These are phyloP conservation scores for Cutaneotrichosporon dermatis DNA, from an alignment of 1,284 basidiomycete species.

Conservation along the genomic window DNA sequence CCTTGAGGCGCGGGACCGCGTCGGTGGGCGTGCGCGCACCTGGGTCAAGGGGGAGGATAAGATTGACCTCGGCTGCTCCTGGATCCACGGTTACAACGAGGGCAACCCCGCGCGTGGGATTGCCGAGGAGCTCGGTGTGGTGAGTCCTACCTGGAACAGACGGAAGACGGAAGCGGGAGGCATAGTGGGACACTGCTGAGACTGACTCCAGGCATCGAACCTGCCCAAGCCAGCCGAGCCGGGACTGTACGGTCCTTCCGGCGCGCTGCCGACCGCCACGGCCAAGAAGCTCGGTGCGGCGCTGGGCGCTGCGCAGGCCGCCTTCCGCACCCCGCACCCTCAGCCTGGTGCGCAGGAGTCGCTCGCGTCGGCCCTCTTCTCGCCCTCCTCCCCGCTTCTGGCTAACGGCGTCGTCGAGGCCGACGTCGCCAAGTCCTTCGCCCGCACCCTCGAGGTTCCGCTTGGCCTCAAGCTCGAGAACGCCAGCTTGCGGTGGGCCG, in stretches of 20 bases:
- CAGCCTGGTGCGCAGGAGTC: slow-evolving; percentile 25
- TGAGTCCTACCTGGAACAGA: slow-evolving; percentile 19
- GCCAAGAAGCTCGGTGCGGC: slow-evolving; percentile 27
- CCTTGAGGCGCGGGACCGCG: slow-evolving; percentile 52
- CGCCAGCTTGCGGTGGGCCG: slow-evolving; percentile 45
- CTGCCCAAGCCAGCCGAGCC: slow-evolving; percentile 40
- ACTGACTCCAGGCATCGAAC: slow-evolving; percentile 25
- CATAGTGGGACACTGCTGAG: no score
- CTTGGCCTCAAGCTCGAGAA: slow-evolving; percentile 51
- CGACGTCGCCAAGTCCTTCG: slow-evolving; percentile 32
- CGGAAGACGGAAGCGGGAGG: no score
- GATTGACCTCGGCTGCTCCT: slow-evolving; percentile 53
- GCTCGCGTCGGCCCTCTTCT: slow-evolving; percentile 46
- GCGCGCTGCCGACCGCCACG: slow-evolving; percentile 24
- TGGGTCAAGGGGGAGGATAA: slow-evolving; percentile 33
- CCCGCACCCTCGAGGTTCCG: slow-evolving; percentile 51
- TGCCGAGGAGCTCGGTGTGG: slow-evolving; percentile 47
- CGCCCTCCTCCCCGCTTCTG: slow-evolving; percentile 36
- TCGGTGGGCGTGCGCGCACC: slow-evolving; percentile 53
- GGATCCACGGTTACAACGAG: slow-evolving; percentile 53
- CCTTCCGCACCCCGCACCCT: slow-evolving; percentile 36
- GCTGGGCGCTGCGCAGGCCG: slow-evolving; percentile 35
- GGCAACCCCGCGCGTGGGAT: slow-evolving; percentile 51
- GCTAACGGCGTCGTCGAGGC: slow-evolving; percentile 2
- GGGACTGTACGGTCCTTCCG: slow-evolving; percentile 39